phyloP scores from a whole-genome alignment of 2,329 filamentous ascomycete genomes.

The Clonostachys rhizophaga region DNA sequence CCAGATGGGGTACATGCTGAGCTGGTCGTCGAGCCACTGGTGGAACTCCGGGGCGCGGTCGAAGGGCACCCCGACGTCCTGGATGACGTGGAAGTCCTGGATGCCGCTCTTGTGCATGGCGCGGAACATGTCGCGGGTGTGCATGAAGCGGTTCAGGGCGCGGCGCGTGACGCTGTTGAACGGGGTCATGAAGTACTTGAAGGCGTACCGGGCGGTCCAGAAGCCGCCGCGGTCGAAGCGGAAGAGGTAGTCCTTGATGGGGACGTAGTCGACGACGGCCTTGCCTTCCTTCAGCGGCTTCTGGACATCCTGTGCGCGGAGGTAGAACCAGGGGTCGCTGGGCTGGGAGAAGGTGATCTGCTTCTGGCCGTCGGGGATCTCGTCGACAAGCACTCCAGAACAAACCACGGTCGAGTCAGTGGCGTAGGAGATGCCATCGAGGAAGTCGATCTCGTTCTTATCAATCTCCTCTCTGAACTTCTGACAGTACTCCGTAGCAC shows the following conservation, averaged over 20 bases:
- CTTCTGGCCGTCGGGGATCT: constrained; percentile 23
- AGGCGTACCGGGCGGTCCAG: constrained; percentile 61
- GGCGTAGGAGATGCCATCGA: constrained; percentile 66
- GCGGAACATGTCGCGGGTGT: constrained; percentile 61
- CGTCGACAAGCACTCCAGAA: constrained; percentile 50
- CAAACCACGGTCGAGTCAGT: constrained; percentile 52
- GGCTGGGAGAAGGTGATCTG: constrained; percentile 48
- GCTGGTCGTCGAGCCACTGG: constrained; percentile 36
- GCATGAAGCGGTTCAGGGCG: constrained; percentile 57
- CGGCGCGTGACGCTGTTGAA: constrained; percentile 61
- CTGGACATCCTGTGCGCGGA: constrained; percentile 51
- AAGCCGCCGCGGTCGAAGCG: constrained; percentile 67
- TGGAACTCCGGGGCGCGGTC: constrained; percentile 35
- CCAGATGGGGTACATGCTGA: constrained; percentile 50
- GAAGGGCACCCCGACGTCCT: constrained; percentile 55
- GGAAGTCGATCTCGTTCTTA: constrained; percentile 49
- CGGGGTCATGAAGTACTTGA: constrained; percentile 58
- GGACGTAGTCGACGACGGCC: constrained; percentile 46
- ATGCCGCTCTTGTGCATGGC: constrained; percentile 59
- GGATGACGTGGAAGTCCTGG: constrained; percentile 56
- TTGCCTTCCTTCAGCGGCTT: constrained; percentile 14
- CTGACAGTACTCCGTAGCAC: constrained; percentile 27
- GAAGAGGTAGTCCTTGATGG: constrained; percentile 63
- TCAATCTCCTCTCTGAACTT: constrained; percentile 37
- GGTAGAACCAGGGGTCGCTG: constrained; percentile 69